Evolutionary conservation across 805 yeast genomes (phyloP), one percentile per base, ranked within the genome.

Genomic region (Zygosaccharomyces gambellarensis): DNA sequence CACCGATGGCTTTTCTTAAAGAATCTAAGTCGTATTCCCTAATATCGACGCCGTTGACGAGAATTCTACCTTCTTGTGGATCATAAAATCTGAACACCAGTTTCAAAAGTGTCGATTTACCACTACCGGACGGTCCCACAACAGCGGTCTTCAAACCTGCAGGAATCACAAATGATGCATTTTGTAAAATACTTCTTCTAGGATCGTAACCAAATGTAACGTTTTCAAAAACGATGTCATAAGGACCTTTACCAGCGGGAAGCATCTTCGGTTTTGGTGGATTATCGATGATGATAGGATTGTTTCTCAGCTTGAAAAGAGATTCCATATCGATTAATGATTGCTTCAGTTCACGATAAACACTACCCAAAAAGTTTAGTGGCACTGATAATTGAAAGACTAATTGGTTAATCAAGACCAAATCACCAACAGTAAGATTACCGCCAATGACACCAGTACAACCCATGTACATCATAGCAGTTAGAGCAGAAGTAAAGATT

Each of bases 381-480:
- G 99, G 99, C 11, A 94, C 96, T 34, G 95, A 86, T 39, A 94
- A 76, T 72, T 94, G 99, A 75, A 94, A 94, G 12, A 94, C 98
- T 49, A 94, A 77, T 71, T 94, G 99, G 69, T 94, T 94, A 56
- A 94, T 92, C 52, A 94, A 74, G 19, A 94, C 98, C 62, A 94
- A 74, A 65, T 94, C 99, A 57, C 99, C 99, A 19, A 94, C 97
- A 0, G 95, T 85, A 48, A 94, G 72, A 0, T 80, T 68, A 0
- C 96, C 96, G 2, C 78, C 68, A 11, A 89, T 82, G n/a, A 94
- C 94, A 25, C 98, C 98, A 48, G 82, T 81, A 60, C 96, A 88
- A 12, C 97, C 97, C 95, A 94, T 84, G 67, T 87, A 94, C 99
- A 94, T 94, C 95, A 94, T 94, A 1, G 83, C 87, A 1, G 99